phyloP scores from a whole-genome alignment of 768 basidiomycete genomes.

The Mycena leptocephala region DNA sequence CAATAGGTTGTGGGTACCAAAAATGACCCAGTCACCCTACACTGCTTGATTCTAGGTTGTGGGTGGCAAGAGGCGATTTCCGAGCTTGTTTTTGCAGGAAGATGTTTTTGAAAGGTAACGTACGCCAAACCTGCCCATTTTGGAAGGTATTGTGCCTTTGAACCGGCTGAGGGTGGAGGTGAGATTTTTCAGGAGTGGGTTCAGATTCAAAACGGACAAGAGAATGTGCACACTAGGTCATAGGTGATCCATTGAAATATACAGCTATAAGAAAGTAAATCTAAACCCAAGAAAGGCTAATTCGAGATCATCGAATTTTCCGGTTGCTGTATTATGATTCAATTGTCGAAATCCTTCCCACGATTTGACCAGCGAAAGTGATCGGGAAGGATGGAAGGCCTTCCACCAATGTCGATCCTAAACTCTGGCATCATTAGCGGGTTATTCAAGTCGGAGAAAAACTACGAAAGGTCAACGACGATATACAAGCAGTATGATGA shows the following conservation, averaged over 20 bases:
- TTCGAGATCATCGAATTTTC: not conserved
- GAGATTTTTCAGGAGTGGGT: not conserved
- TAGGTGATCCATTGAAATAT: not conserved
- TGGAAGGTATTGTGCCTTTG: not conserved
- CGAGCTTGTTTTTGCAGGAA: not conserved
- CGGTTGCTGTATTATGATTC: not conserved
- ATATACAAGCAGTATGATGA: too few species aligned
- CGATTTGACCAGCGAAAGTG: not conserved
- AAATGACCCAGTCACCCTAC: too few species aligned
- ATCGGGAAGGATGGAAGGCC: not conserved
- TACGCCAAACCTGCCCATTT: constrained; percentile 1
- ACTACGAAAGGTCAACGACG: not conserved
- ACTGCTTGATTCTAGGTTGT: too few species aligned
- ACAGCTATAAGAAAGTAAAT: not conserved
- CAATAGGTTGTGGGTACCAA: too few species aligned
- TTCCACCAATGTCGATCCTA: not conserved
- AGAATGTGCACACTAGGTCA: not conserved
- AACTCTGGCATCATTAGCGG: not conserved
- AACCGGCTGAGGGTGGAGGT: not conserved
- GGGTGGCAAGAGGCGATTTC: not conserved
- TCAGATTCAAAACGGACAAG: not conserved
- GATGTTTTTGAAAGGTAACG: not conserved
- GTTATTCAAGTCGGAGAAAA: not conserved
- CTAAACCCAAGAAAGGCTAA: not conserved
- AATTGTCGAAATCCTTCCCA: not conserved